phyloP scores from a whole-genome alignment of 192 early-diverging fungal genomes.

The Helicostylum pulchrum region DNA sequence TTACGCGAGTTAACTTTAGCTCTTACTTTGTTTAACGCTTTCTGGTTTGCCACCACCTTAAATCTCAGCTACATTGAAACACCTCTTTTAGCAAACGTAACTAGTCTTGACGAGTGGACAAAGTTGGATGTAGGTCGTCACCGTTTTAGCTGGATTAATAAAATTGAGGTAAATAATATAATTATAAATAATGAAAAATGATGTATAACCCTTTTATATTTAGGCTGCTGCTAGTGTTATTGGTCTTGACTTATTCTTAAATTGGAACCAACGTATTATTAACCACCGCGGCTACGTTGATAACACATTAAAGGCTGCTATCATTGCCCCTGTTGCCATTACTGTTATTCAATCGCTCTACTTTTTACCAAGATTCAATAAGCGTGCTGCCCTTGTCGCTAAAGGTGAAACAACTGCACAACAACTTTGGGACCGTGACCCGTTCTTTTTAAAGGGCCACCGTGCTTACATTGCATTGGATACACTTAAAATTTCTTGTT shows the following conservation, averaged over 20 bases:
- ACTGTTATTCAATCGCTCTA: conserved; percentile 9
- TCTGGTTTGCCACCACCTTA: conserved; percentile 30
- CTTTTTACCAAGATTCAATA: conserved; percentile 16
- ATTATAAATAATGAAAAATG: too few relatives aligned
- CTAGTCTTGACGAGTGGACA: conserved; percentile 13
- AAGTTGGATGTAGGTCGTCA: conserved; percentile 19
- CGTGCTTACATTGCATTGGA: conserved; percentile 24
- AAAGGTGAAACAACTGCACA: not conserved
- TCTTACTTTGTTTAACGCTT: conserved; percentile 20
- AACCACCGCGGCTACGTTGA: conserved; percentile 23
- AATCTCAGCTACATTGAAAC: conserved; percentile 25
- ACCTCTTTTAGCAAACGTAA: conserved; percentile 10
- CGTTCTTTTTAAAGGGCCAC: not conserved
- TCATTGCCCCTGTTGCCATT: conserved; percentile 14
- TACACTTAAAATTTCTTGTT: conserved; percentile 14
- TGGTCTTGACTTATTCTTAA: conserved; percentile 23
- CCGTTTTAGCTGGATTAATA: conserved; percentile 28
- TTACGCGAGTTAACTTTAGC: conserved; percentile 24
- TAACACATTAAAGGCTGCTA: conserved; percentile 9
- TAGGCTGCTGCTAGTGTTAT: conserved; percentile 19
- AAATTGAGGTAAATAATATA: conserved; percentile 27
- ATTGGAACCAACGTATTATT: conserved; percentile 25
- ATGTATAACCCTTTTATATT: too few relatives aligned
- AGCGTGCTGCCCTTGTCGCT: not conserved
- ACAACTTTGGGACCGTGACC: not conserved